These are phyloP conservation scores for Verticillium zaregamsianum DNA, from an alignment of 2,329 filamentous ascomycete species.

Conservation along the genomic window DNA sequence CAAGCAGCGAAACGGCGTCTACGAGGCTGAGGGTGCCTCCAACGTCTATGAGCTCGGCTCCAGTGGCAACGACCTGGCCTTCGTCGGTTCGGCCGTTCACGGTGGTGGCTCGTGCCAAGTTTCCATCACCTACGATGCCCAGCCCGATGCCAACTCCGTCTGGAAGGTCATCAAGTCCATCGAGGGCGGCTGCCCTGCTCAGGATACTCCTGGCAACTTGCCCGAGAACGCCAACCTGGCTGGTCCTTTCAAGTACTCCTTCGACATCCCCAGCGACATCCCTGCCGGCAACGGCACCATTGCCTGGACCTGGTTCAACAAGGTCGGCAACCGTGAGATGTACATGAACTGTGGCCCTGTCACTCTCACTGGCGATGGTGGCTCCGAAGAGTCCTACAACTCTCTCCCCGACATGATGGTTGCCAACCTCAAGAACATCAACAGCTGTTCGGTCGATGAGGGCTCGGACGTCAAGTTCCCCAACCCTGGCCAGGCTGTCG, in stretches of 20 bases:
- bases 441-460: slow-evolving; percentile 52
- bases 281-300: slow-evolving; percentile 73
- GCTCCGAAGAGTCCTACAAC: slow-evolving; percentile 48
- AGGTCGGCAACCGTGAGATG: slow-evolving; percentile 87
- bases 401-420: slow-evolving; percentile 71
- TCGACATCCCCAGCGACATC: slow-evolving; percentile 66
- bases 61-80: slow-evolving; percentile 50
- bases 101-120: slow-evolving; percentile 93
- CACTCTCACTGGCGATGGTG: slow-evolving; percentile 52
- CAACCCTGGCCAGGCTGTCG: slow-evolving; percentile 56
- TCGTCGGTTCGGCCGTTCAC: slow-evolving; percentile 72
- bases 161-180: slow-evolving; percentile 92
- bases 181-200: slow-evolving; percentile 76
- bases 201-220: slow-evolving; percentile 53
- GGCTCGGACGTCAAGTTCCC: slow-evolving; percentile 61
- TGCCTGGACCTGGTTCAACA: slow-evolving; percentile 95
- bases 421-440: slow-evolving; percentile 59
- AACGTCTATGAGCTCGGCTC: slow-evolving; percentile 65
- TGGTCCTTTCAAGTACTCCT: slow-evolving; percentile 59
- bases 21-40: slow-evolving; percentile 38
- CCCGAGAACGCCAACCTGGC: slow-evolving; percentile 36
- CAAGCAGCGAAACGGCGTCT: slow-evolving; percentile 58
- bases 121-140: slow-evolving; percentile 73
- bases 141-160: slow-evolving; percentile 59
- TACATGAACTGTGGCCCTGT: slow-evolving; percentile 95